A percentile compares a stretch with the other conserved stretches of the same genome.
Conservation (phyloP, 2,329 filamentous ascomycete genomes). For the Stagonosporopsis tanaceti region DNA sequence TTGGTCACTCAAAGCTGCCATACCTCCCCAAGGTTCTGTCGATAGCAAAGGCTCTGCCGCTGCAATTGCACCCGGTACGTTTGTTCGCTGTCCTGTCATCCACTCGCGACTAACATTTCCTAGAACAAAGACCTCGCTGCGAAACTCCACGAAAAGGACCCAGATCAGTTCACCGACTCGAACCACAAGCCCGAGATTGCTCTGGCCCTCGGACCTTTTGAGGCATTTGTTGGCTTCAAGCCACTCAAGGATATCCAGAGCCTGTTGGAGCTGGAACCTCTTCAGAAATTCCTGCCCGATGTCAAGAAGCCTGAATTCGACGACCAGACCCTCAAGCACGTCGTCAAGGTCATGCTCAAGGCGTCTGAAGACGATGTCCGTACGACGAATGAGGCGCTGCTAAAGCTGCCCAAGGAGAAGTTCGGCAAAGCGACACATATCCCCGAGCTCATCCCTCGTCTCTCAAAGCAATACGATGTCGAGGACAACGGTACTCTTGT, state of each 20-base stretch:
- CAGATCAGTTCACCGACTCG: slow-evolving; percentile 71
- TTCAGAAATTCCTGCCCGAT: slow-evolving; percentile 63
- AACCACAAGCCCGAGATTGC: slow-evolving; percentile 87
- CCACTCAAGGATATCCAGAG: slow-evolving; percentile 66
- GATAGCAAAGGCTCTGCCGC: slow-evolving; percentile 75
- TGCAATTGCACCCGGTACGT: slow-evolving; percentile 72
- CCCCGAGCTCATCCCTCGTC: slow-evolving; percentile 68
- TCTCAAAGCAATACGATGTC: slow-evolving; percentile 70
- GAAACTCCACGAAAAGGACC: slow-evolving; percentile 69
- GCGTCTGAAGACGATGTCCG: slow-evolving; percentile 62
- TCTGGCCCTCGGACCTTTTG: slow-evolving; percentile 73
- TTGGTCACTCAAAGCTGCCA: slow-evolving; percentile 70
- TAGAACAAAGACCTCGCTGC: slow-evolving; percentile 69
- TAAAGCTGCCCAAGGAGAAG: slow-evolving; percentile 55
- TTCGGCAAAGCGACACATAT: slow-evolving; percentile 67
- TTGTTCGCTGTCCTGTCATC: background rate
- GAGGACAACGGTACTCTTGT: slow-evolving; percentile 73
- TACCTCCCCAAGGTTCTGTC: slow-evolving; percentile 80
- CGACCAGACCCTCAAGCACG: slow-evolving; percentile 64
- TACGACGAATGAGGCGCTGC: slow-evolving; percentile 62
- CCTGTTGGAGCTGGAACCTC: slow-evolving; percentile 64
- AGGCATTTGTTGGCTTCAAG: slow-evolving; percentile 80
- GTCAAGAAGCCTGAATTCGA: slow-evolving; percentile 58
- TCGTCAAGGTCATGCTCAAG: slow-evolving; percentile 64
- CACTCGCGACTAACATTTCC: slow-evolving; percentile 7